phyloP scores from a whole-genome alignment of 192 early-diverging fungal species.

The Ambispora gerdemannii region DNA sequence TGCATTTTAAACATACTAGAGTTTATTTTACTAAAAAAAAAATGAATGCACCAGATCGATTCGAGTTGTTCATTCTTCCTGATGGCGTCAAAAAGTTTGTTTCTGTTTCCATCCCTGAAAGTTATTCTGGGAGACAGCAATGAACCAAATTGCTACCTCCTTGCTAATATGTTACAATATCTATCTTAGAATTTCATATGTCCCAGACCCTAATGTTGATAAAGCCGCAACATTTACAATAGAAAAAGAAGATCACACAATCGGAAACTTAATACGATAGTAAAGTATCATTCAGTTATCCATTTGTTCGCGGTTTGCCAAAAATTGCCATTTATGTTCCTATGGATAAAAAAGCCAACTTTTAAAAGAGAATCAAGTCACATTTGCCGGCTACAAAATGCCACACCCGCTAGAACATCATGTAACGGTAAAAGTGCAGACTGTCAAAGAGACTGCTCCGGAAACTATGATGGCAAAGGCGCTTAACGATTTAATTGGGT shows the following conservation, averaged over 20 bases:
- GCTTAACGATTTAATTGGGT: slow-evolving; percentile 72
- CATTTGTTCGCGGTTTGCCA: neutral
- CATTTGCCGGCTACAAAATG: slow-evolving; percentile 95
- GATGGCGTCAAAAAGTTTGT: slow-evolving; percentile 64
- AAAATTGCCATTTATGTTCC: slow-evolving; percentile 5
- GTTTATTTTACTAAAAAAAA: no score
- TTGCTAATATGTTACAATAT: no score
- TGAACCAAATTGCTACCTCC: no score
- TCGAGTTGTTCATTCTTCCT: slow-evolving; percentile 76
- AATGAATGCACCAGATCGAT: slow-evolving; percentile 85
- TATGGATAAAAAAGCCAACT: no score
- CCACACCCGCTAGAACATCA: slow-evolving; percentile 96
- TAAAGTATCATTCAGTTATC: slow-evolving; percentile 40
- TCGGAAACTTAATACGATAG: slow-evolving; percentile 93
- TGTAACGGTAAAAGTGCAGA: slow-evolving; percentile 90
- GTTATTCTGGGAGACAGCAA: no score
- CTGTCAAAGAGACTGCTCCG: slow-evolving; percentile 82
- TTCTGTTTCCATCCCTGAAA: neutral
- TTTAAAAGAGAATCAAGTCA: slow-evolving; percentile 85
- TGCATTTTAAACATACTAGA: no score
- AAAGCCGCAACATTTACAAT: slow-evolving; percentile 92
- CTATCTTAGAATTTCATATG: slow-evolving; percentile 80
- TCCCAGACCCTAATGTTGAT: slow-evolving; percentile 85
- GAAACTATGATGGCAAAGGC: slow-evolving; percentile 75
- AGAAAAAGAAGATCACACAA: slow-evolving; percentile 94